Evolutionary conservation across 495 filamentous ascomycete species (phyloP), one percentile per base, ranked within the genome.

Genomic region (Rhizodiscina lignyota): DNA sequence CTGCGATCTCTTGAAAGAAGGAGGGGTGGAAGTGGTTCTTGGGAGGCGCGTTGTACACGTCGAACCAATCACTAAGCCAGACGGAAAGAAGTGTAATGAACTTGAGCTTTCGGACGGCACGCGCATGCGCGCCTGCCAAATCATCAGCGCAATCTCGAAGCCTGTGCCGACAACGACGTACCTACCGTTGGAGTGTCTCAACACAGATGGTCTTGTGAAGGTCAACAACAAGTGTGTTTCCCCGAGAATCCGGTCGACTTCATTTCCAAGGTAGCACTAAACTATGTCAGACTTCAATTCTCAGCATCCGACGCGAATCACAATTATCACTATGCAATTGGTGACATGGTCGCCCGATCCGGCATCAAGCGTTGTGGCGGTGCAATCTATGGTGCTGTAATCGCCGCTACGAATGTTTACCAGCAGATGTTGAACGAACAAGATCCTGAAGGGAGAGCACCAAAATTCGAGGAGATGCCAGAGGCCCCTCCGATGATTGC

Each of bases 351-450:
- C 23, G 50, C 56, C 42, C 79, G 75, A 76, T 62, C 67, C 0
- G 76, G 75, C 16, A 80, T 79, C 53, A 79, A 77, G 56, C 67
- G 77, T 20, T 78, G 72, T 47, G 77, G 77, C 20, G 65, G 53
- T 3, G 77, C 77, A 10, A 71, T 83, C 64, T 64, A 75, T 36
- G 69, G 72, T 64, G 77, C 74, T 11, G 62, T 68, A 22, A 60
- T 60, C 37, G 70, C 69, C 2, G 76, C 63, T 0, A 41, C 55
- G 18, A 80, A 82, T 43, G 62, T 79, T 33, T 63, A 75, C 42
- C 66, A 71, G 45, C 58, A 58, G 15, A 73, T 79, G 49, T 34
- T 68, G 24, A n/a, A n/a, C n/a, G n/a, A n/a, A n/a, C 42, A 53
- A 5, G 50, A 53, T 21, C 43, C 45, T 15, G 41, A 30, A 0